These are phyloP conservation scores for Scenedesmus sp. DNA, from an alignment of 163 green algal species.

Conservation along the genomic window DNA sequence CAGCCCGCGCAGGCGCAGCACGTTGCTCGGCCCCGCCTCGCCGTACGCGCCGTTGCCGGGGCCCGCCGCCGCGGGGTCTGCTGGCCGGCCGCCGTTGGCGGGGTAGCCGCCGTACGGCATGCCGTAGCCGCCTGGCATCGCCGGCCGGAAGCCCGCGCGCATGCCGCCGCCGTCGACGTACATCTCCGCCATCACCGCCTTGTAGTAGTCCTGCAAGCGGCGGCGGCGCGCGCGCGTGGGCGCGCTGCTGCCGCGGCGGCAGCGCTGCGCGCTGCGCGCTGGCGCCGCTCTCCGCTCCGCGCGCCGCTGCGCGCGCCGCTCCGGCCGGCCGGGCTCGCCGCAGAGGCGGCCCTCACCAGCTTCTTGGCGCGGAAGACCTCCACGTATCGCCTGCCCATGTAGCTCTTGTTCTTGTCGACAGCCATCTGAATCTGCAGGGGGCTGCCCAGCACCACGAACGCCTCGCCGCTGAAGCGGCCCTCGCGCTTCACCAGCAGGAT, in stretches of 20 bases:
- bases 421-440: constrained; percentile 77
- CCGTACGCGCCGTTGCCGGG: constrained; percentile 8
- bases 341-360: constrained; percentile 52
- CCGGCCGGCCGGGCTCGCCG: neutral
- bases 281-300: neutral
- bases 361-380: constrained; percentile 89
- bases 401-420: constrained; percentile 81
- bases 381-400: constrained; percentile 92
- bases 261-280: neutral
- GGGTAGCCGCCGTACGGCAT: constrained; percentile 1
- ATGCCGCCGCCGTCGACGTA: constrained; percentile 54
- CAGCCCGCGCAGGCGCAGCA: constrained; percentile 91
- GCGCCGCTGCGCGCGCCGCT: neutral
- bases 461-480: constrained; percentile 80
- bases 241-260: neutral
- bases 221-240: neutral
- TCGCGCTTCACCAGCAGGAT: constrained; percentile 76
- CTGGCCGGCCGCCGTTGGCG: constrained; percentile 45
- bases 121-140: neutral
- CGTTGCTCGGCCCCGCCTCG: constrained; percentile 53
- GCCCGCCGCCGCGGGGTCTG: constrained; percentile 24
- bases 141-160: constrained; percentile 2
- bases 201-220: constrained; percentile 80
- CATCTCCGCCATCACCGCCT: constrained; percentile 69
- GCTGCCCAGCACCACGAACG: constrained; percentile 74